phyloP scores from a whole-genome alignment of 192 early-diverging fungal genomes.

The Entomortierella lignicola region DNA sequence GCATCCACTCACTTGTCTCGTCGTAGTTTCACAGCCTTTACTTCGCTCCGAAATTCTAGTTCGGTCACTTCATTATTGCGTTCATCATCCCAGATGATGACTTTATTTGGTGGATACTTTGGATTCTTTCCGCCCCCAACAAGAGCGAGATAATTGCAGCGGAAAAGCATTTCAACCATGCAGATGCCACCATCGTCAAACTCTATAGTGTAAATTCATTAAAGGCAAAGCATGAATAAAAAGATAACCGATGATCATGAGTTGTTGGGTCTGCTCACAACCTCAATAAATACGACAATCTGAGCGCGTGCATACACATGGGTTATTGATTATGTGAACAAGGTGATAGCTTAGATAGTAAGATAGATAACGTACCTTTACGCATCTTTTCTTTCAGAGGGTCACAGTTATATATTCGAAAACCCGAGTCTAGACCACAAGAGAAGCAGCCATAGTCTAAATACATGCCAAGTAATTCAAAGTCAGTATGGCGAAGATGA shows the following conservation, averaged over 20 bases:
- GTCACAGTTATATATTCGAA: slow-evolving; percentile 87
- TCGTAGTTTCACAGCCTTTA: slow-evolving; percentile 82
- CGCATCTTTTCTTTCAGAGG: slow-evolving; percentile 87
- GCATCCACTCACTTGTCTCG: slow-evolving; percentile 68
- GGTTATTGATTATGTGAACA: not conserved
- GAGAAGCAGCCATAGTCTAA: slow-evolving; percentile 85
- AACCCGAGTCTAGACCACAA: slow-evolving; percentile 82
- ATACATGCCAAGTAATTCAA: too few relatives aligned
- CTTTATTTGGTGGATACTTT: slow-evolving; percentile 86
- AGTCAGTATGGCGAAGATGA: not conserved
- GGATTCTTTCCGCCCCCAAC: slow-evolving; percentile 89
- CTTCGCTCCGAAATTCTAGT: slow-evolving; percentile 83
- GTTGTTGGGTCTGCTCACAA: not conserved
- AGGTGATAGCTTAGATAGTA: not conserved
- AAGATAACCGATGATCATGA: not conserved
- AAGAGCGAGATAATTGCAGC: slow-evolving; percentile 87
- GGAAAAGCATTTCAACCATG: slow-evolving; percentile 86
- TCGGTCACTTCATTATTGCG: slow-evolving; percentile 76
- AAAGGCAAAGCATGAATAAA: not conserved
- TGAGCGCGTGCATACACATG: not conserved
- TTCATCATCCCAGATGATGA: slow-evolving; percentile 89
- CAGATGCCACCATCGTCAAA: slow-evolving; percentile 87
- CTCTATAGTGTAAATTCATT: slow-evolving; percentile 53
- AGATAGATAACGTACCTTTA: slow-evolving; percentile 53
- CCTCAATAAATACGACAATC: not conserved